Base-by-base conservation (phyloP, 2,329 filamentous ascomycete species). In the Arthroderma sp. region DNA sequence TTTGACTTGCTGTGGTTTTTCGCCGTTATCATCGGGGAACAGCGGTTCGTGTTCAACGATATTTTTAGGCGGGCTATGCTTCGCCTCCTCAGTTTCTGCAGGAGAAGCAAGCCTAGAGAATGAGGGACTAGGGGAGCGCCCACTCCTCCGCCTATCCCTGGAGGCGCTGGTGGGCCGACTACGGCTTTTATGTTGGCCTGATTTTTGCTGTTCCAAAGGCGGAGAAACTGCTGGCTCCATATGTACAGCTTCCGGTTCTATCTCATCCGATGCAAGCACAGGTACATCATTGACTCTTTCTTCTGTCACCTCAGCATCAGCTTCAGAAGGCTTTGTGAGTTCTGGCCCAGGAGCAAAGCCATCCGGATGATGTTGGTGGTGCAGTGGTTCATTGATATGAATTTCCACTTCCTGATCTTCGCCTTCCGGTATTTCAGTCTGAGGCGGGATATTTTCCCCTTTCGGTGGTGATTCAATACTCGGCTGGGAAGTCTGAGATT, bases 31-130 rank as follows among this genome's bases (percentile, higher is more conserved):
- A 9, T 78, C 87, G 0, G 85, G 81, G 64, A 98, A 98, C 3
- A 98, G 69, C 1, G 91, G 91, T 61, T 96, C 89, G 57, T 96
- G 96, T 61, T 96, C 88, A 56, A 88, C 82, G 4, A 94, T 84
- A 56, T 94, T 83, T 55, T 93, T 86, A 6, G 94, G 68, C 4
- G 84, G 85, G 3, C 82, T 87, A 37, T 72, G 32, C 38, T 67
- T 60, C 22, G 71, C 69, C 39, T 77, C 73, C 40, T 58, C 56
- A 29, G 72, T 68, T 29, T 74, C 71, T 15, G 68, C 66, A 34
- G 69, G 69, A 10, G 71, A 77, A 66, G 57, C 67, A 66, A 62
- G 81, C 60, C 62, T 81, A 43, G 68, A 63, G 39, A 74, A 57
- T 44, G 68, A 66, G 10, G 73, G 68, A 5, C 72, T 65, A 38